Conservation (phyloP, 164 flowering plant genomes). For the Annona squamosa region DNA sequence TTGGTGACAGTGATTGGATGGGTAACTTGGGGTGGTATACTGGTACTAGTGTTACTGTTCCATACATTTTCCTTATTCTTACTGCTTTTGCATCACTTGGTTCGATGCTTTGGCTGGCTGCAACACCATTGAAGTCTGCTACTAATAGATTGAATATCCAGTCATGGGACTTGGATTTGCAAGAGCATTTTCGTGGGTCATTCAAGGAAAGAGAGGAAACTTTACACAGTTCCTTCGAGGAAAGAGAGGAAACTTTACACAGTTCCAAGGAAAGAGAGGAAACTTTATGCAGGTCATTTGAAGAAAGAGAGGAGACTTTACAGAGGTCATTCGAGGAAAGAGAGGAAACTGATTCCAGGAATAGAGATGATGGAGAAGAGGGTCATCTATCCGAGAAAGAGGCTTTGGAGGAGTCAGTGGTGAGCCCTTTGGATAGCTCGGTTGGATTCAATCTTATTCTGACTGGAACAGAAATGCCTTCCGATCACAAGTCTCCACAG, state of each 20-base stretch:
- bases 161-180: slow-evolving; percentile 41
- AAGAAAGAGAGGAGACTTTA: slow-evolving; percentile 19
- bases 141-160: slow-evolving; percentile 37
- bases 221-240: too few species aligned
- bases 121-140: slow-evolving; percentile 80
- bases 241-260: too few species aligned
- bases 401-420: slow-evolving; percentile 16
- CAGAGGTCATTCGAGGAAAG: background rate
- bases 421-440: slow-evolving; percentile 27
- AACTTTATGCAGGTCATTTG: slow-evolving; percentile 18
- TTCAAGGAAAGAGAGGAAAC: slow-evolving; percentile 22
- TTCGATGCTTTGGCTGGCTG: slow-evolving; percentile 80
- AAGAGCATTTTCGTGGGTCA: slow-evolving; percentile 20
- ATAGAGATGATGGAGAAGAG: slow-evolving; percentile 21
- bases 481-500: slow-evolving; percentile 30
- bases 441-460: slow-evolving; percentile 29
- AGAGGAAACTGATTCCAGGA: slow-evolving; percentile 9
- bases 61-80: slow-evolving; percentile 49
- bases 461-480: slow-evolving; percentile 50
- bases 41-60: slow-evolving; percentile 33
- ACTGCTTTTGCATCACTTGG: slow-evolving; percentile 50
- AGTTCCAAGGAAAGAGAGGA: slow-evolving; percentile 20
- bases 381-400: slow-evolving; percentile 23
- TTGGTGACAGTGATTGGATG: slow-evolving; percentile 87
- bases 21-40: slow-evolving; percentile 55